phyloP scores from a whole-genome alignment of 2,329 filamentous ascomycete genomes.

The Claviceps africana region DNA sequence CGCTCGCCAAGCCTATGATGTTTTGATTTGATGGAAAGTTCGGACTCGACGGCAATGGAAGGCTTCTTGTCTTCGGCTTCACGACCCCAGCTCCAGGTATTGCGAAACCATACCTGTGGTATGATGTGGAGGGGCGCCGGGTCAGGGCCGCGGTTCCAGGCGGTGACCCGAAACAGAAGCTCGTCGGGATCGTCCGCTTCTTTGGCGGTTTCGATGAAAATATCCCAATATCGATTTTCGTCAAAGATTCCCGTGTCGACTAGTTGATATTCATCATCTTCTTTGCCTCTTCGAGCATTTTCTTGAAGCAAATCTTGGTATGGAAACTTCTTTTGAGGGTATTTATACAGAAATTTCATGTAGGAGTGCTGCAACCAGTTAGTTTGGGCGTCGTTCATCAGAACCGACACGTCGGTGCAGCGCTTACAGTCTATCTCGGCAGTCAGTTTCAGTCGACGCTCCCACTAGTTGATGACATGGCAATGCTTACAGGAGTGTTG shows the following conservation, averaged over 20 bases:
- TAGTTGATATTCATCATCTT: conserved; percentile 82
- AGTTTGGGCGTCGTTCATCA: neutral
- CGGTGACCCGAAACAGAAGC: conserved; percentile 83
- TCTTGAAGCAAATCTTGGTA: conserved; percentile 79
- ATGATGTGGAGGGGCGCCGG: conserved; percentile 85
- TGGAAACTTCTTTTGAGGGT: conserved; percentile 81
- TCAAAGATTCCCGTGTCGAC: conserved; percentile 80
- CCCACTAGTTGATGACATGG: neutral
- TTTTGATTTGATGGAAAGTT: conserved; percentile 59
- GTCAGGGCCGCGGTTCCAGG: conserved; percentile 88
- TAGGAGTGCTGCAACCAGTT: conserved; percentile 61
- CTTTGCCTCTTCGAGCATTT: conserved; percentile 61
- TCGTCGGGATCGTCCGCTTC: conserved; percentile 86
- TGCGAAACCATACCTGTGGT: conserved; percentile 92
- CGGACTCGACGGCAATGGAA: conserved; percentile 50
- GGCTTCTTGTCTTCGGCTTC: conserved; percentile 67
- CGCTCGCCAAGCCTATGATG: conserved; percentile 72
- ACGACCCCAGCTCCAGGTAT: conserved; percentile 91
- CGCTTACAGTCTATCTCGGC: conserved; percentile 29
- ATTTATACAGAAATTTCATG: conserved; percentile 98
- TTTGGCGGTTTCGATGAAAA: conserved; percentile 92
- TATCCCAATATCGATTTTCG: conserved; percentile 89
- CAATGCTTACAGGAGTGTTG: conserved; percentile 57
- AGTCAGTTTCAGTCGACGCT: conserved; percentile 10
- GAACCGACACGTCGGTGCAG: neutral